Percentiles rank a stretch among this genome's conserved stretches.
Evolutionary conservation across 2,329 filamentous ascomycete species (phyloP).

Genomic region (Microsporum audouinii): DNA sequence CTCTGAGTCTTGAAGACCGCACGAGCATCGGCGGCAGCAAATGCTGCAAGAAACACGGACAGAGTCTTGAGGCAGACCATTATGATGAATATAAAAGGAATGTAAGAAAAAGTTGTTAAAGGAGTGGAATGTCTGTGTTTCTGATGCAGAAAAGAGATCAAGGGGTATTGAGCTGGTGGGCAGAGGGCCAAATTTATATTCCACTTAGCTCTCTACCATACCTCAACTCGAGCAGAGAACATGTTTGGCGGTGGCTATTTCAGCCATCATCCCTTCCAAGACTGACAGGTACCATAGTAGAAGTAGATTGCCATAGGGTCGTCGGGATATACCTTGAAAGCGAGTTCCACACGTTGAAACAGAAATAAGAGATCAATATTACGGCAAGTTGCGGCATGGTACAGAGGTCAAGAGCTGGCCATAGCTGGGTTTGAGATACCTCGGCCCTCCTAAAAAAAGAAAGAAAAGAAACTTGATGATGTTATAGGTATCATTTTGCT

Average conservation of each 20-base stretch:
- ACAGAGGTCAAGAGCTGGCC: conserved; percentile 2
- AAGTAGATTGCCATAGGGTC: background rate
- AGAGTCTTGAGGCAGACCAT: conserved; percentile 13
- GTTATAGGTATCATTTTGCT: background rate
- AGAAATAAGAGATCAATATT: background rate
- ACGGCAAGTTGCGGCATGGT: background rate
- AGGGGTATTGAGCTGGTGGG: background rate
- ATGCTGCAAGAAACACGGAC: conserved; percentile 9
- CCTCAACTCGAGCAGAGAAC: background rate
- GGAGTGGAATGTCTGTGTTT: background rate
- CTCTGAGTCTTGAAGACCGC: conserved; percentile 7
- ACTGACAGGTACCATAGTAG: background rate
- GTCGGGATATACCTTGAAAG: conserved; percentile 2
- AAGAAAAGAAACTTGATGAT: background rate
- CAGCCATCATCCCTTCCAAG: background rate
- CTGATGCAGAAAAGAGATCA: background rate
- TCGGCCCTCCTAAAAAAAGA: background rate
- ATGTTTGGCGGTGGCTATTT: background rate
- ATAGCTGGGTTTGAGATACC: background rate
- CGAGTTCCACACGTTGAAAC: background rate
- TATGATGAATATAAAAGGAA: background rate
- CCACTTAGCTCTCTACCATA: background rate
- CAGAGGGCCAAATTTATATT: background rate
- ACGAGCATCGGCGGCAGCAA: conserved; percentile 8
- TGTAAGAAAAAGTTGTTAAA: background rate